Conservation (phyloP, 768 basidiomycete genomes). For the Russula dissimulans region DNA sequence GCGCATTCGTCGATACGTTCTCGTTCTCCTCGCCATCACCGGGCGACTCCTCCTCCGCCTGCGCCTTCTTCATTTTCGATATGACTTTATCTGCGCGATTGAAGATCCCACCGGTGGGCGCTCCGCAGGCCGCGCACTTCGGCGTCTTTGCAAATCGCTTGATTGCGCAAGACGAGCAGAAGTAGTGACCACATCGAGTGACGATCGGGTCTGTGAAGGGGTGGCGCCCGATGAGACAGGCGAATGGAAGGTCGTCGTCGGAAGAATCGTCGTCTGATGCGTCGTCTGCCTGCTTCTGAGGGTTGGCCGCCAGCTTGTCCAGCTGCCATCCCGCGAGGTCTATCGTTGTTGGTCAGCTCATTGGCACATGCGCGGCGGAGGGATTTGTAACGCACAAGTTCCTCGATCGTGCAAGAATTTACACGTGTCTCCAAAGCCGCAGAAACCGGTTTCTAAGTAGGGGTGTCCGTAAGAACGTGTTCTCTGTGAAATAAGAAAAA, state of each 20-base stretch:
- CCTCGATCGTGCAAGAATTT: slow-evolving; percentile 99
- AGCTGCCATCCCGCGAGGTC: slow-evolving; percentile 99
- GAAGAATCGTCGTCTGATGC: slow-evolving; percentile 61
- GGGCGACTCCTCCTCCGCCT: slow-evolving; percentile 42
- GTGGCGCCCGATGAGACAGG: slow-evolving; percentile 95
- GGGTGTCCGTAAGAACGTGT: neutral
- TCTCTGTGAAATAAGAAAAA: neutral
- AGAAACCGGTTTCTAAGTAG: slow-evolving; percentile 88
- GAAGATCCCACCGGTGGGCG: slow-evolving; percentile 92
- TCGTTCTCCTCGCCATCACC: slow-evolving; percentile 38
- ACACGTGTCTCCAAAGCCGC: slow-evolving; percentile 98
- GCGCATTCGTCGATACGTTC: slow-evolving; percentile 22
- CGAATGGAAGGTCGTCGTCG: slow-evolving; percentile 90
- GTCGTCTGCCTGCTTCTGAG: slow-evolving; percentile 48
- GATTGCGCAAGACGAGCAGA: slow-evolving; percentile 91
- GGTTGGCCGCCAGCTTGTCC: slow-evolving; percentile 80
- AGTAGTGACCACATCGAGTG: slow-evolving; percentile 95
- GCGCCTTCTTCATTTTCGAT: slow-evolving; percentile 72
- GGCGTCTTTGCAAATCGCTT: slow-evolving; percentile 90
- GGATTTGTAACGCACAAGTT: slow-evolving; percentile 52
- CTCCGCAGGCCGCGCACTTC: slow-evolving; percentile 90
- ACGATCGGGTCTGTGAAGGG: slow-evolving; percentile 92
- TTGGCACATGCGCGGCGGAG: slow-evolving; percentile 14
- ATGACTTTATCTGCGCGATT: slow-evolving; percentile 92
- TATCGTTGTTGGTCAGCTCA: slow-evolving; percentile 24